phyloP scores from a whole-genome alignment of 768 basidiomycete species.

The Rhodocollybia butyracea region DNA sequence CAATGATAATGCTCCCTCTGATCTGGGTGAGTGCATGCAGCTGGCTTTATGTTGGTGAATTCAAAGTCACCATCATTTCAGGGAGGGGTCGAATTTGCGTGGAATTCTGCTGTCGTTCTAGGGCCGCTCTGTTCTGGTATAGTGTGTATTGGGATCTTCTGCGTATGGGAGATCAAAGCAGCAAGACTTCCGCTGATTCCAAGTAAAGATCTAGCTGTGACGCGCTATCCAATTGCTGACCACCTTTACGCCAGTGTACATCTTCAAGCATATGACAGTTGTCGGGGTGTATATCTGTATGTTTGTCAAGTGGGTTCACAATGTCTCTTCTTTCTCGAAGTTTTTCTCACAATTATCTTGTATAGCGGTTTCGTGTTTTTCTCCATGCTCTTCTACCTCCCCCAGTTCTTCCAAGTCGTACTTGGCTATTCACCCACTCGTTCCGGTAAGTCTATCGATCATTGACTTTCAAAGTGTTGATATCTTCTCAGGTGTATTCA shows the following conservation, averaged over 20 bases:
- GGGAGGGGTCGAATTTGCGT: slow-evolving; percentile 73
- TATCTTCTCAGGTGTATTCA: slow-evolving; percentile 46
- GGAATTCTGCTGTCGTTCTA: slow-evolving; percentile 65
- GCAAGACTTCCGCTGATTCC: slow-evolving; percentile 72
- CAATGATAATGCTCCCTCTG: slow-evolving; percentile 65
- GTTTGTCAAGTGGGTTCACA: slow-evolving; percentile 72
- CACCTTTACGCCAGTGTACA: slow-evolving; percentile 50
- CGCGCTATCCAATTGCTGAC: background rate
- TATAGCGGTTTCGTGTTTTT: slow-evolving; percentile 57
- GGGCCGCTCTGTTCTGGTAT: slow-evolving; percentile 56
- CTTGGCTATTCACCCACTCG: slow-evolving; percentile 62
- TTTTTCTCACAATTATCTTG: background rate
- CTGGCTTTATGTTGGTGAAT: background rate
- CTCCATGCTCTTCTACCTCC: slow-evolving; percentile 67
- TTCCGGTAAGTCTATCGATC: slow-evolving; percentile 20
- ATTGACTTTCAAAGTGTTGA: background rate
- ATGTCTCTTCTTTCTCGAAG: slow-evolving; percentile 15
- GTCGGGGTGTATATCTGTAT: slow-evolving; percentile 66
- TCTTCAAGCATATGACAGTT: slow-evolving; percentile 66
- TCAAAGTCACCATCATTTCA: slow-evolving; percentile 19
- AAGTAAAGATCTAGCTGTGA: slow-evolving; percentile 36
- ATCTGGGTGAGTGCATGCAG: slow-evolving; percentile 50
- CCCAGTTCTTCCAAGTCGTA: slow-evolving; percentile 74
- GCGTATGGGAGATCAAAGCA: slow-evolving; percentile 70
- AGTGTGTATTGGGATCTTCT: slow-evolving; percentile 52